Conservation (phyloP, 1,139 yeast species). For the Pichia sp. region DNA sequence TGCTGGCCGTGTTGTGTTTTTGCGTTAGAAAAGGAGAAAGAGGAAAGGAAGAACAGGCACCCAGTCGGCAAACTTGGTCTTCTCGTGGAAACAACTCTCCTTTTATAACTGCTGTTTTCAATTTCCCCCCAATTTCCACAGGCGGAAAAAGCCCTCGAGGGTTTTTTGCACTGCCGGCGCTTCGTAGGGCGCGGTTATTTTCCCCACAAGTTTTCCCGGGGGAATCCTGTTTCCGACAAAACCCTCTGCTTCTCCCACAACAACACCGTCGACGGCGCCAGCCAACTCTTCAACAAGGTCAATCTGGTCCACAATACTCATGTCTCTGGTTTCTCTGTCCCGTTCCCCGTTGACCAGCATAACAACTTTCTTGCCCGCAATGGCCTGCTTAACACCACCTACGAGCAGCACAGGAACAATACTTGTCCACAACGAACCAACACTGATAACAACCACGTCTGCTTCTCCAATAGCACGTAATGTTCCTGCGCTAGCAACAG, state of each 20-base stretch:
- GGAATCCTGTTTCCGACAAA: too few relatives aligned
- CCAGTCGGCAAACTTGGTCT: too few relatives aligned
- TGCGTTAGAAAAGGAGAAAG: conserved; percentile 10
- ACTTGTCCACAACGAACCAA: conserved; percentile 86
- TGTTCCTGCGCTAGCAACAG: conserved; percentile 65
- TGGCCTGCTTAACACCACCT: conserved; percentile 43
- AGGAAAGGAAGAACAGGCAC: neutral
- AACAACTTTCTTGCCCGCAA: neutral
- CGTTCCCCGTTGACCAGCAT: neutral
- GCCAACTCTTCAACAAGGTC: neutral
- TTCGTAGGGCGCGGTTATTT: neutral
- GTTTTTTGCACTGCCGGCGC: neutral
- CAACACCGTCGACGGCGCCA: neutral
- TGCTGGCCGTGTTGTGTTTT: conserved; percentile 4
- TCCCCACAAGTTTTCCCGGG: neutral
- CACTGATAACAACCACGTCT: conserved; percentile 62
- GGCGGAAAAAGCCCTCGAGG: neutral
- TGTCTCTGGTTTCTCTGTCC: conserved; percentile 15
- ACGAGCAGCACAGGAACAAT: conserved; percentile 69
- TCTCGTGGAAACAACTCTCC: neutral
- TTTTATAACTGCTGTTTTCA: too few relatives aligned
- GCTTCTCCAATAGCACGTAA: conserved; percentile 44
- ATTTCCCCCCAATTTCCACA: too few relatives aligned
- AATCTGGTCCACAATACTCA: neutral
- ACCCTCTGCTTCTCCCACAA: neutral